Percentiles rank a stretch among this genome's conserved stretches.
These are phyloP conservation scores for Rhododendron mucronatum DNA, from an alignment of 148 eudicot species.

Conservation along the genomic window DNA sequence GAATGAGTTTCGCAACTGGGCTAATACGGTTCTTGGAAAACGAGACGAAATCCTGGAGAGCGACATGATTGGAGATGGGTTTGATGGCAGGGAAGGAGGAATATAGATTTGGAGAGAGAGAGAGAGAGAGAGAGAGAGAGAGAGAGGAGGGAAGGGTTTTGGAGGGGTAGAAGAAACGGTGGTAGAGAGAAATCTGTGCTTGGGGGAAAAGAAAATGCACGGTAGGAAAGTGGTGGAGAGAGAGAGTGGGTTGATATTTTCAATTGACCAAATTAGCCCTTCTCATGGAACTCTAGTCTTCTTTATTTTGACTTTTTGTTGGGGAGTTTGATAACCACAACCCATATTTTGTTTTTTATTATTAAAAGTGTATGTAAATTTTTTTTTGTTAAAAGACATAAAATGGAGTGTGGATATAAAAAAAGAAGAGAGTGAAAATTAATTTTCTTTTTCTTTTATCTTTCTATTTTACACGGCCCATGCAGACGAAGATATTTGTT, in stretches of 20 bases:
- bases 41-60: constrained; percentile 50
- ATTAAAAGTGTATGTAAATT: no score
- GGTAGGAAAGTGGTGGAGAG: neutral
- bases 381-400: no score
- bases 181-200: neutral
- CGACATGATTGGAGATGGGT: constrained; percentile 34
- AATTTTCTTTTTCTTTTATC: no score
- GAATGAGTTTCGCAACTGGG: constrained; percentile 34
- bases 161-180: neutral
- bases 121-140: no score
- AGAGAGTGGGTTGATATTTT: neutral
- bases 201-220: neutral
- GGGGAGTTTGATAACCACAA: no score
- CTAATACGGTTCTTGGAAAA: constrained; percentile 32
- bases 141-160: constrained; percentile 11
- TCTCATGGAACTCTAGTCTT: neutral
- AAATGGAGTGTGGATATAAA: no score
- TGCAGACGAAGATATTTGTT: no score
- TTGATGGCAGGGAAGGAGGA: neutral
- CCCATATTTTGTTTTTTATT: no score
- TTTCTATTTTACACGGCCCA: no score
- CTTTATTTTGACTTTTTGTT: no score
- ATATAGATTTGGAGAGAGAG: neutral
- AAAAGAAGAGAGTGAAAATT: no score
- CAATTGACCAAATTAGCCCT: neutral